Evolutionary conservation across 148 eudicot genomes (phyloP), one percentile per base, ranked within the genome.

Genomic region (Oxyria digyna): DNA sequence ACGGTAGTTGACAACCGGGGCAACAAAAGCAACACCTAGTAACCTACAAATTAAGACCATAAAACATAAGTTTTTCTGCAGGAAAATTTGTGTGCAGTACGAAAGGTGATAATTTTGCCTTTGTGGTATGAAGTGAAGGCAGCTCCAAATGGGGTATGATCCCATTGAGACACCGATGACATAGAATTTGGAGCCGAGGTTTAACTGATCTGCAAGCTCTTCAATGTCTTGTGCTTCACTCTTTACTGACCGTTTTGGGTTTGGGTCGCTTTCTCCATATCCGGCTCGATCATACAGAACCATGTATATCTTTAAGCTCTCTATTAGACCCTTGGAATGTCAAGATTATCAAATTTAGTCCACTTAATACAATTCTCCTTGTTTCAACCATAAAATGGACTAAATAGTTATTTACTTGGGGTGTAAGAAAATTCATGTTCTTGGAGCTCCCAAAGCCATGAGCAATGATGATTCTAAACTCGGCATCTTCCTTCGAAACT

Each of bases 381-480:
- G 26, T 27, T n/a, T 57, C 13, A 5, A n/a, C n/a, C 37, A 26
- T 57, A 27, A 27, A 55, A 10, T 8, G 29, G 24, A 55, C 62
- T 55, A 2, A 35, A 35, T 35, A 59, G 65, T 27, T 59, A 4
- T 14, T 71, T 59, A 57, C 73, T 55, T 71, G 48, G 40, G 73
- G 67, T n/a, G 49, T 49, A 31, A 59, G 37, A 27, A 71, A 57
- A 29, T 29, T 55, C 66, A 59, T 71, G 18, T 71, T 49, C 57
- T 62, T 71, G 54, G 67, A 40, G 63, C 52, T 42, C 12, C 68
- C 67, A 71, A 71, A 71, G 54, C 74, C 74, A 71, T 71, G 74
- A 45, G 68, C 84, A 70, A 89, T 69, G 64, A 92, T 82, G 55
- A 92, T 71, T 79, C 78, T 87, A 75, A 81, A 84, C 21, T 67